Evolutionary conservation across 768 basidiomycete species (phyloP).

Genomic region (Epithele typhae): DNA sequence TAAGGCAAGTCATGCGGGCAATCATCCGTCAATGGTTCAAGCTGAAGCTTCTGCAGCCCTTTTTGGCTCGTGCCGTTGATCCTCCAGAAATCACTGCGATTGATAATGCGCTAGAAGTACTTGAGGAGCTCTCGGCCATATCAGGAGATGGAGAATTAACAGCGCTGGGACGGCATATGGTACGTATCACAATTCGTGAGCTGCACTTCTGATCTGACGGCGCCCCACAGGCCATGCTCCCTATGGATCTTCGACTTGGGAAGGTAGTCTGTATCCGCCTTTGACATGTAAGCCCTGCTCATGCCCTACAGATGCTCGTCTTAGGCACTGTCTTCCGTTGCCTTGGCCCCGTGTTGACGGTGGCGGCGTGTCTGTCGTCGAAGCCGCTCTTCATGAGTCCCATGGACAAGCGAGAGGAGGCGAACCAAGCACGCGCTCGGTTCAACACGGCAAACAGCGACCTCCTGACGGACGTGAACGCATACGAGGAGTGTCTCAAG

Average conservation of each 20-base stretch:
- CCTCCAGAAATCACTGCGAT: conserved; percentile 76
- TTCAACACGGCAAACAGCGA: conserved; percentile 78
- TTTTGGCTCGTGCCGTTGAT: conserved; percentile 73
- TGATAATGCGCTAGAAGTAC: conserved; percentile 67
- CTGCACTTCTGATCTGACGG: conserved; percentile 3
- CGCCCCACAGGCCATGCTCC: conserved; percentile 65
- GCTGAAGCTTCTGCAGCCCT: conserved; percentile 36
- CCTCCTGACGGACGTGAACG: conserved; percentile 75
- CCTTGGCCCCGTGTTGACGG: conserved; percentile 73
- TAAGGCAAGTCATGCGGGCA: conserved; percentile 38
- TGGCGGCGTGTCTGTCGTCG: conserved; percentile 79
- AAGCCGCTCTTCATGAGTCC: conserved; percentile 80
- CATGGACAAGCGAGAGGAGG: conserved; percentile 78
- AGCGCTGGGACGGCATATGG: conserved; percentile 79
- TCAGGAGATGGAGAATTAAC: conserved; percentile 62
- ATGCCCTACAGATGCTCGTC: conserved; percentile 70
- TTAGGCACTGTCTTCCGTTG: conserved; percentile 82
- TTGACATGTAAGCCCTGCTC: neutral
- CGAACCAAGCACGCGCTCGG: conserved; percentile 58
- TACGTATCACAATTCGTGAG: conserved; percentile 18
- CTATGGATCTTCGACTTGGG: conserved; percentile 80
- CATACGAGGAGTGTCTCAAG: conserved; percentile 61
- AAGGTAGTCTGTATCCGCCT: conserved; percentile 46
- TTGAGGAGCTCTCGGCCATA: conserved; percentile 78
- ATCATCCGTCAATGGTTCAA: neutral